phyloP scores from a whole-genome alignment of 495 filamentous ascomycete genomes.

The Letharia columbiana region DNA sequence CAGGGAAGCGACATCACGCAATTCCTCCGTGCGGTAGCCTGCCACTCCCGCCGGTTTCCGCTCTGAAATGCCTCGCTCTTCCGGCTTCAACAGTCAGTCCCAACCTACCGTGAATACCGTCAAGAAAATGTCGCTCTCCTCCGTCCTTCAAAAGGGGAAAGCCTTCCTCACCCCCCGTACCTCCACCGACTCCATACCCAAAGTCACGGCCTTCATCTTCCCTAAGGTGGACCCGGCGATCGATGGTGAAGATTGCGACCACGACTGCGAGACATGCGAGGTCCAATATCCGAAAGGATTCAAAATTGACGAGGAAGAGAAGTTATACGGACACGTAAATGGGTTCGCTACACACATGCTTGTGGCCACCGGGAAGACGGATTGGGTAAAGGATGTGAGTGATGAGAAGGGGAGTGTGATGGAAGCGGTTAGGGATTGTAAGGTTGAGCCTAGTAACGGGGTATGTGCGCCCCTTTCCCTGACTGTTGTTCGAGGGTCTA shows the following conservation, averaged over 20 bases:
- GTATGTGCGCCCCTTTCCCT: conserved; percentile 40
- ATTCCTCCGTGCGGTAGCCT: neutral
- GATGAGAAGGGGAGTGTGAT: conserved; percentile 92
- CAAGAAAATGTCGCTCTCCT: conserved; percentile 16
- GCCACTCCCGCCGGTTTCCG: neutral
- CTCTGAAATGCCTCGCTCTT: conserved; percentile 1
- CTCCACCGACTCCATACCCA: conserved; percentile 22
- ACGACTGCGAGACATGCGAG: conserved; percentile 79
- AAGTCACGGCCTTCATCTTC: conserved; percentile 33
- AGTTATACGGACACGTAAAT: conserved; percentile 80
- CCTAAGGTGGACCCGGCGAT: conserved; percentile 51
- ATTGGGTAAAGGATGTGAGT: conserved; percentile 85
- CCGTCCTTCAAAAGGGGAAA: conserved; percentile 19
- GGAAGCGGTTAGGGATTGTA: conserved; percentile 69
- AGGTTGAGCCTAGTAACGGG: conserved; percentile 61
- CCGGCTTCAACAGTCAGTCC: neutral
- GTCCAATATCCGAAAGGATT: conserved; percentile 68
- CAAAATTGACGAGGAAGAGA: conserved; percentile 65
- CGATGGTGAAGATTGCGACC: conserved; percentile 86
- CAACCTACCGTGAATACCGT: neutral
- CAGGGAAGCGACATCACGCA: neutral
- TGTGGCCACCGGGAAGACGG: conserved; percentile 88
- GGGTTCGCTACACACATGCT: conserved; percentile 84
- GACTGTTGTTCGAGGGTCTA: neutral
- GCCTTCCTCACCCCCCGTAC: conserved; percentile 21